Base-by-base conservation (phyloP, 345 rosid genomes). In the Hibiscus syriacus region DNA sequence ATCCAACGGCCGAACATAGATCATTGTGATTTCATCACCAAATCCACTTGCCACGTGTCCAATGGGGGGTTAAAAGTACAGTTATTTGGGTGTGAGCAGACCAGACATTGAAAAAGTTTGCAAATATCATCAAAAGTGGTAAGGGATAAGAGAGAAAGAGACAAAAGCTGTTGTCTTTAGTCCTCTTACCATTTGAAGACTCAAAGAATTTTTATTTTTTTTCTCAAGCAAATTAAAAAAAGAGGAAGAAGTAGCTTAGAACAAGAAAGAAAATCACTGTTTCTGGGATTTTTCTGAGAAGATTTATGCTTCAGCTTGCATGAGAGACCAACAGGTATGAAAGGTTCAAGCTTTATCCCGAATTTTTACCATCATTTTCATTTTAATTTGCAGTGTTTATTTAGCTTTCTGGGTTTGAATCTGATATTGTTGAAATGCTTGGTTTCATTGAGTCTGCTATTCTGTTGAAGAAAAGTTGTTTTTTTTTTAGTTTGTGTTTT, bases 121-220 rank as follows among this genome's bases (percentile, higher is more conserved):
- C 74, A 77, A 67, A 70, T 66, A 73, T 54, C 77, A 73, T 30
- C 64, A 77, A 80, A 81, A 68, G 66, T 32, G 45, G 36, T 7
- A 22, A 25, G 48, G 26, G 66, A 53, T 53, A 53, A 53, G 57
- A 53, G 43, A 46, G 64, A 73, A 13, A 73, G 67, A 64, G 76
- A 68, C 68, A 26, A 53, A 56, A 66, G 66, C 68, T 64, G 59
- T 62, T 76, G 71, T 38, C 62, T 39, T 38, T 68, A 59, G 69
- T 45, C 5, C n/a, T 69, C 70, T 83, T 77, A 70, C 85, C 80
- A 66, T 80, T 76, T 69, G 77, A 73, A 82, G 84, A 84, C 79
- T 85, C 86, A 81, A 81, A 76, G 90, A 79, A 88, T 86, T 89
- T 84, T 82, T 19, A 17, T 20, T 50, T 50, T 83, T 78, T 54